Evolutionary conservation across 1,139 yeast species (phyloP).

Genomic region (Chernovozyma sophiae-reginae): DNA sequence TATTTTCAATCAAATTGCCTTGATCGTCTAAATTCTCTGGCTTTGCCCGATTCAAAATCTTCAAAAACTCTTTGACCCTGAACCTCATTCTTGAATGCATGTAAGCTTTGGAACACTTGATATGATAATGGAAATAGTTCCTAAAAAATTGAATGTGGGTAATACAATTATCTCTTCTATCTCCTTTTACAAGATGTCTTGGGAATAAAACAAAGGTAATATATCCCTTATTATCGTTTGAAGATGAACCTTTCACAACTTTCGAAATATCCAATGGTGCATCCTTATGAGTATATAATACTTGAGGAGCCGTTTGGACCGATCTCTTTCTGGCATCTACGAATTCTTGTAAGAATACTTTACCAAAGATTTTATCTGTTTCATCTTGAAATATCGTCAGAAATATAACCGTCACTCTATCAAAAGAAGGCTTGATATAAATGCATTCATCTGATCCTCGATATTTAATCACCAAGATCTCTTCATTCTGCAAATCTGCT

Average conservation of each 20-base stretch:
- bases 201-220: slow-evolving; percentile 74
- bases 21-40: slow-evolving; percentile 84
- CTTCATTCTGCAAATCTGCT: slow-evolving; percentile 46
- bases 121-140: slow-evolving; percentile 96
- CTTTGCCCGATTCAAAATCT: slow-evolving; percentile 94
- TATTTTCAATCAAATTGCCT: slow-evolving; percentile 50
- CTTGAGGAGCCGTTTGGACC: slow-evolving; percentile 98
- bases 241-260: slow-evolving; percentile 23
- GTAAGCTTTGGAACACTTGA: slow-evolving; percentile 96
- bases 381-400: slow-evolving; percentile 95
- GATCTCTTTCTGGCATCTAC: slow-evolving; percentile 94
- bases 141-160: slow-evolving; percentile 89
- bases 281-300: slow-evolving; percentile 79
- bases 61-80: slow-evolving; percentile 88
- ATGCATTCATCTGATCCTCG: slow-evolving; percentile 86
- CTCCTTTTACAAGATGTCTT: slow-evolving; percentile 66
- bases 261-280: slow-evolving; percentile 83
- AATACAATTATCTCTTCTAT: slow-evolving; percentile 77
- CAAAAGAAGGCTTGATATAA: slow-evolving; percentile 87
- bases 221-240: slow-evolving; percentile 61
- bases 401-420: slow-evolving; percentile 93
- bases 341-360: slow-evolving; percentile 93
- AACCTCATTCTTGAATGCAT: slow-evolving; percentile 98
- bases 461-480: slow-evolving; percentile 73
- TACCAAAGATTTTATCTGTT: slow-evolving; percentile 92